phyloP scores from a whole-genome alignment of 1,284 basidiomycete species.

The Gymnopus androsaceus region DNA sequence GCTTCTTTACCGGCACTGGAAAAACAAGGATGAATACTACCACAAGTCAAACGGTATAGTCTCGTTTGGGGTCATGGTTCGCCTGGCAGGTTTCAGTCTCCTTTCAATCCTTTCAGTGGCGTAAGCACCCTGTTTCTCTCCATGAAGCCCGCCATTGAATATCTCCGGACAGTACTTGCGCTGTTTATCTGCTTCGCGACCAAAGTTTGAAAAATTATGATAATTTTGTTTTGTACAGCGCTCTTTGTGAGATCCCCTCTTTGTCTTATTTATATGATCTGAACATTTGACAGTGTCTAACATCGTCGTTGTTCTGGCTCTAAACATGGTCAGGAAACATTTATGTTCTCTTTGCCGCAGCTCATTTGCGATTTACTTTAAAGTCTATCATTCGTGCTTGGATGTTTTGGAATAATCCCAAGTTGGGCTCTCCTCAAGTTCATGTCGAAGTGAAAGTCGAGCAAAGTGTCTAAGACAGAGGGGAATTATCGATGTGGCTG shows the following conservation, averaged over 20 bases:
- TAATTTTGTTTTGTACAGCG: background rate
- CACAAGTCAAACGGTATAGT: background rate
- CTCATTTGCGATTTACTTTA: too few species aligned
- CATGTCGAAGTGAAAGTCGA: background rate
- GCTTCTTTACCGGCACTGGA: slow-evolving; percentile 1
- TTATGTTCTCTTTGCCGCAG: too few species aligned
- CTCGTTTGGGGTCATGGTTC: background rate
- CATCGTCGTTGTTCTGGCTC: too few species aligned
- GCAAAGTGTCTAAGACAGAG: too few species aligned
- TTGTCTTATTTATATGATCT: background rate
- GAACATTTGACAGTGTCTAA: too few species aligned
- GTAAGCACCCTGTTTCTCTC: background rate
- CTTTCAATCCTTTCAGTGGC: background rate
- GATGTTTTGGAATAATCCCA: too few species aligned
- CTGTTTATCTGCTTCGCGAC: background rate
- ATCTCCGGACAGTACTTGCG: background rate
- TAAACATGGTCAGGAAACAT: too few species aligned
- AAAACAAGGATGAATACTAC: background rate
- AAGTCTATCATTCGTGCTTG: too few species aligned
- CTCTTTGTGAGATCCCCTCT: background rate
- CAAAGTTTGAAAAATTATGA: background rate
- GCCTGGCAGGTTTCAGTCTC: background rate
- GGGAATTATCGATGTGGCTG: too few species aligned
- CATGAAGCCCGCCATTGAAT: too few species aligned
- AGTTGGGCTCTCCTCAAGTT: too few species aligned